Base-by-base conservation (phyloP, 441 rosid species). In the Breynia disticha region DNA sequence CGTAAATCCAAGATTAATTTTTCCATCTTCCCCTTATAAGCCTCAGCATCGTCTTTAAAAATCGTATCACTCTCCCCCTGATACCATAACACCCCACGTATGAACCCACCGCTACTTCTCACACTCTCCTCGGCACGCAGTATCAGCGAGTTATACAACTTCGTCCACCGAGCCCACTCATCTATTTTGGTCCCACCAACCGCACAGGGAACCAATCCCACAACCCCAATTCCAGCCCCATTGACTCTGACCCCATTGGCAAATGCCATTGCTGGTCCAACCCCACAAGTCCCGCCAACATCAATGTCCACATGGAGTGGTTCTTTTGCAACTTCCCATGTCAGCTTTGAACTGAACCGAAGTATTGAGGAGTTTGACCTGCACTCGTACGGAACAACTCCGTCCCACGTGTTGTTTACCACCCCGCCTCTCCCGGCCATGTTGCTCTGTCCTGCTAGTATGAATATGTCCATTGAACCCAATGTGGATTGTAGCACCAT, bases 401-500 rank as follows among this genome's bases (percentile, higher is more conserved):
- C 56, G 67, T 87, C 80, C 95, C 88, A 85, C 24, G 32, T 65
- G 57, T 50, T 50, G n/a, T 16, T 20, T 37, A 65, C 44, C 16
- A 81, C 79, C 9, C 96, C 95, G 38, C 96, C 96, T 28, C 84
- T 78, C 60, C 96, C 98, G 4, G 90, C 86, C 98, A 90, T 83
- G 81, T 87, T 90, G 77, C 96, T 85, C 68, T 85, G 93, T 5
- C 96, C 98, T 46, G 93, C 82, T 60, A 90, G 95, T 50, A 90
- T 77, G 66, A 87, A 90, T 60, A 90, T 80, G 52, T 61, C 74
- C 46, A 28, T 19, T 4, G 67, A 28, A 9, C 7, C 35, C 8
- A 28, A 28, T 28, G 35, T 9, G 35, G 35, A 28, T 4, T 28
- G 8, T 5, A 28, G 8, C 35, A 28, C 35, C 35, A 28, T 5